These are phyloP conservation scores for Leccinum broughii DNA, from an alignment of 768 basidiomycete genomes.

Conservation along the genomic window DNA sequence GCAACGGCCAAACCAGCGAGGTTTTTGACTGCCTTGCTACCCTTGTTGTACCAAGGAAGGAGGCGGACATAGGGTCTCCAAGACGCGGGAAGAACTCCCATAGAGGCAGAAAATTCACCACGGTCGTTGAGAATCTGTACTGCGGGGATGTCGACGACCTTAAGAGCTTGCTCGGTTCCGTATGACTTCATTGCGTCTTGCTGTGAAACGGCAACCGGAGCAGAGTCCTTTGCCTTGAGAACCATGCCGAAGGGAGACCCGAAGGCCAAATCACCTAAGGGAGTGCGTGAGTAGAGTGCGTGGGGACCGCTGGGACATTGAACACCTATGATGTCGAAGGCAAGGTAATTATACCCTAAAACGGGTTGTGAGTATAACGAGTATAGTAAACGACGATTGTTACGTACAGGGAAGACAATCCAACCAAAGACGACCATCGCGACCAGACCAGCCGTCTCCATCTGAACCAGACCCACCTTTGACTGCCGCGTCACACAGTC, in stretches of 20 bases:
- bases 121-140: constrained; percentile 85
- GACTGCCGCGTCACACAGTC: constrained; percentile 53
- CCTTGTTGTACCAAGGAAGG: constrained; percentile 77
- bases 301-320: background rate
- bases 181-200: constrained; percentile 55
- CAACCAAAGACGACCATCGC: constrained; percentile 66
- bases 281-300: background rate
- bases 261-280: constrained; percentile 68
- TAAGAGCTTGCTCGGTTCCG: constrained; percentile 44
- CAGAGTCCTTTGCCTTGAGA: constrained; percentile 66
- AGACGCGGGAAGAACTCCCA: constrained; percentile 74
- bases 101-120: constrained; percentile 82
- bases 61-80: constrained; percentile 65
- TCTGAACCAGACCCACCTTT: constrained; percentile 59
- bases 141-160: constrained; percentile 69
- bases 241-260: constrained; percentile 92
- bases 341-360: constrained; percentile 59
- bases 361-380: constrained; percentile 9
- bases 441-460: constrained; percentile 64
- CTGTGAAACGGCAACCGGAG: constrained; percentile 62
- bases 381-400: background rate
- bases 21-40: constrained; percentile 62
- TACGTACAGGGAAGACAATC: constrained; percentile 71
- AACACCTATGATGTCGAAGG: constrained; percentile 74
- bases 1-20: constrained; percentile 80